Conservation (phyloP, 2,329 filamentous ascomycete genomes). For the Hypoxylon sp. region DNA sequence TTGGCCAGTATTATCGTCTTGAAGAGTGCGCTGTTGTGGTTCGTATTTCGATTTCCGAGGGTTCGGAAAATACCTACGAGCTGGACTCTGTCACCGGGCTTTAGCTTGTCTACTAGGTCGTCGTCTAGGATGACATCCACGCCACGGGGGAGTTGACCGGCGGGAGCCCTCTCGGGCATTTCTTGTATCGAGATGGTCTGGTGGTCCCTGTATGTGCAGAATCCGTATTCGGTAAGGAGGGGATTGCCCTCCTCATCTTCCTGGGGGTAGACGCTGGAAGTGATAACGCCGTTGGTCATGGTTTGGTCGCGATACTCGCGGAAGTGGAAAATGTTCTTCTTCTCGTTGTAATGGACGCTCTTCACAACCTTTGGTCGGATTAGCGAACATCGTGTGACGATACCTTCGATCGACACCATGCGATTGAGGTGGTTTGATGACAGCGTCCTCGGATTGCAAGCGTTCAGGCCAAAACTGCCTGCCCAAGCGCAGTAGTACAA, state of each 20-base stretch:
- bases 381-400: conserved; percentile 94
- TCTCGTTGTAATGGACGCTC: conserved; percentile 96
- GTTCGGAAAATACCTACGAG: conserved; percentile 96
- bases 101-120: conserved; percentile 92
- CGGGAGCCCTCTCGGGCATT: conserved; percentile 96
- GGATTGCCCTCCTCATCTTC: conserved; percentile 94
- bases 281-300: conserved; percentile 91
- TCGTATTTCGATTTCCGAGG: conserved; percentile 91
- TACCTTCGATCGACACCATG: conserved; percentile 97
- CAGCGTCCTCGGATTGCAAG: conserved; percentile 92
- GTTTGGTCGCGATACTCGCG: conserved; percentile 95
- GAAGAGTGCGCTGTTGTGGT: conserved; percentile 90
- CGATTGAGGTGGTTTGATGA: conserved; percentile 90
- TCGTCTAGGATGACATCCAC: conserved; percentile 98
- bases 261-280: conserved; percentile 90
- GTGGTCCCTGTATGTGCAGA: conserved; percentile 94
- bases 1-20: conserved; percentile 94
- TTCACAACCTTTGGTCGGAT: conserved; percentile 98
- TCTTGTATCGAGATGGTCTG: conserved; percentile 98
- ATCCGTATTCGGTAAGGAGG: conserved; percentile 92
- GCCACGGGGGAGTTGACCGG: conserved; percentile 91
- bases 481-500: conserved; percentile 97
- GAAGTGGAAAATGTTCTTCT: conserved; percentile 83
- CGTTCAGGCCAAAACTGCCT: conserved; percentile 92
- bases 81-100: conserved; percentile 95